A percentile compares a stretch with the other conserved stretches of the same genome.
These are phyloP conservation scores for Ceratocystiopsis brevicomis DNA, from an alignment of 2,329 filamentous ascomycete species.

Conservation along the genomic window DNA sequence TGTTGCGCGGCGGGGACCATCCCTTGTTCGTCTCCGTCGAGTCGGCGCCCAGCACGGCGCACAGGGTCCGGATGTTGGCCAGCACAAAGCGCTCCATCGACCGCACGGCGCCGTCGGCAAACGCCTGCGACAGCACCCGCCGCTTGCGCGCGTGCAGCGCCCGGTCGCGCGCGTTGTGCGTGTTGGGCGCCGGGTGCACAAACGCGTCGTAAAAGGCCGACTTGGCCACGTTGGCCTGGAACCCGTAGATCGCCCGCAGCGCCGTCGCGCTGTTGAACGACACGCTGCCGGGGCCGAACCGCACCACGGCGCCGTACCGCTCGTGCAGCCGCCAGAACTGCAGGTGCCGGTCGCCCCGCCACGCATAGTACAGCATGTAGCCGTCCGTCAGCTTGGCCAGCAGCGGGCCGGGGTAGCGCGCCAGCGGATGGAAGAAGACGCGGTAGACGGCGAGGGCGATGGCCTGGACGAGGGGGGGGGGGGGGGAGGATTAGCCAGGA, in stretches of 20 bases:
- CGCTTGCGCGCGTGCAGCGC: constrained; percentile 50
- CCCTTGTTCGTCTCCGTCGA: constrained; percentile 25
- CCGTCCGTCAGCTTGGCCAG: constrained; percentile 44
- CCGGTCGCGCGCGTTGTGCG: constrained; percentile 54
- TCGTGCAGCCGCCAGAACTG: constrained; percentile 53
- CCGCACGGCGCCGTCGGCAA: constrained; percentile 46
- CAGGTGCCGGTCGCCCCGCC: constrained; percentile 55
- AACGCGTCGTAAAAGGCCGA: constrained; percentile 57
- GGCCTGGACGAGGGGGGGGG: too few relatives aligned
- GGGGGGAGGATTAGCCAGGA: too few relatives aligned
- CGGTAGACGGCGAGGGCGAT: constrained; percentile 30
- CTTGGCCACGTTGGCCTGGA: constrained; percentile 45
- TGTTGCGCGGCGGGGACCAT: constrained; percentile 40
- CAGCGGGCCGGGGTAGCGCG: constrained; percentile 45
- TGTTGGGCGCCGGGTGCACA: constrained; percentile 51
- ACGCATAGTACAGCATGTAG: constrained; percentile 54
- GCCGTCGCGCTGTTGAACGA: constrained; percentile 58
- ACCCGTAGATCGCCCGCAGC: constrained; percentile 47
- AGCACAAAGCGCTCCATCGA: constrained; percentile 51
- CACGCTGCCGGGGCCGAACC: constrained; percentile 59
- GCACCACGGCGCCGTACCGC: constrained; percentile 55
- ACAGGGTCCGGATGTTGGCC: constrained; percentile 47
- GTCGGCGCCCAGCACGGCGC: constrained; percentile 31
- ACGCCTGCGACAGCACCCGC: constrained; percentile 52
- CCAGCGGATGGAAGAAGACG: constrained; percentile 43